Base-by-base conservation (phyloP, 164 flowering plant species). In the Magnolia changhungtana region DNA sequence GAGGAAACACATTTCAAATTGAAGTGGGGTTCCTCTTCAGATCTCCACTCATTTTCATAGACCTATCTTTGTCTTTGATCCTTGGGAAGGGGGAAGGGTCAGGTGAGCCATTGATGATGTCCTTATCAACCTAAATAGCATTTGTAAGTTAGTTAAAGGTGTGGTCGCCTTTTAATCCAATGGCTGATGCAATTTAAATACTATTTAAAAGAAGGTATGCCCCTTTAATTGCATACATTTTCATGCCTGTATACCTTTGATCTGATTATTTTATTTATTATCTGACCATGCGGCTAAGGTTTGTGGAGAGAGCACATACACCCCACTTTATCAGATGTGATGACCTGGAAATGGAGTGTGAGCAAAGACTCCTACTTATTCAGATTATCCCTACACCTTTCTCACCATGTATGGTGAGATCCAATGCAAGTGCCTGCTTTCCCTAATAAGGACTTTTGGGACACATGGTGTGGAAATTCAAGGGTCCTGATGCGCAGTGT, bases 31-130 rank as follows among this genome's bases (percentile, higher is more conserved):
- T 55, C 81, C 78, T 76, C 66, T 63, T 78, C 16, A 76, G 82
- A 80, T 80, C 49, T 85, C 89, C 87, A 87, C 89, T 82, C 1
- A 79, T 69, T 16, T 14, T n/a, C 14, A 55, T 59, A 2, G 50
- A 45, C 73, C 68, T 73, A 68, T 10, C 1, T 63, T 71, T 63
- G 77, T 52, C 67, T 74, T 49, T 76, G 82, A 64, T 80, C 86
- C 77, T 84, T 82, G 78, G 74, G 67, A 71, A 63, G 75, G 16
- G 20, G 72, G 79, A 83, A 85, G 82, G 77, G 86, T 76, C 85
- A 83, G 73, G 75, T 74, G 49, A 31, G 75, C 55, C 71, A 63
- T 63, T 8, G 58, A 19, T 27, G 52, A 55, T 63, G 68, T 29
- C 52, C 63, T 37, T 71, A 18, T 20, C 24, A 70, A 50, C 63